Evolutionary conservation across 495 filamentous ascomycete species (phyloP), one percentile per base, ranked within the genome.

Genomic region (Tuber borchii): DNA sequence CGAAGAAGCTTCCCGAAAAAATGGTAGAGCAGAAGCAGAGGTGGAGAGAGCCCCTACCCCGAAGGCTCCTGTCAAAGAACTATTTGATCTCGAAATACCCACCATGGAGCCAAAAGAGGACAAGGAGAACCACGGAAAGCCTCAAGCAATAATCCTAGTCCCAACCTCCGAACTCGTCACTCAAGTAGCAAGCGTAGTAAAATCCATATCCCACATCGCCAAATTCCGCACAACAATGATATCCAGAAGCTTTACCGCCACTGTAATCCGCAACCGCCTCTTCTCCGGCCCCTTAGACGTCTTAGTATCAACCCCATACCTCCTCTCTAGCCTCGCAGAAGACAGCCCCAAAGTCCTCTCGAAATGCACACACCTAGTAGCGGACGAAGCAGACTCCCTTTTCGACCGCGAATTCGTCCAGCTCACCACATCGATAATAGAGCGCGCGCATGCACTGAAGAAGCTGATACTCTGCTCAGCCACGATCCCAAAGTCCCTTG

Each of bases 401-500:
- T 88, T 98, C 82, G 96, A 99, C 84, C 91, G 93, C 72, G 93
- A 92, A 44, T 99, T 99, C 86, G 85, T 90, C 2, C 91, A 92
- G 2, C 90, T 90, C 42, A 97, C 96, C 1, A 91, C 89, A 20
- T 87, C 89, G 70, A 90, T 98, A 75, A 88, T 98, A 76, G 91
- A 94, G 81, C 90, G 91, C 77, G 87, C 88, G 5, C 91, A 93
- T 2, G 93, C 92, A 0, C 87, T 98, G 14, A 88, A 91, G 76
- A 93, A 97, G 82, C 87, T 98, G n/a, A 88, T 99, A 37, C 89
- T 98, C 74, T 98, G 95, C 86, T 98, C 95, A 5, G 95, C 95
- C 76, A 99, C 95, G 19, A 98, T 99, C 77, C 95, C 95, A 2
- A 89, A 90, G 73, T 91, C 92, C 80, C 88, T 99, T 7, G 95